A percentile compares a stretch with the other conserved stretches of the same genome.
Conservation (phyloP, 306 rosid genomes). For the Ormosia emarginata region DNA sequence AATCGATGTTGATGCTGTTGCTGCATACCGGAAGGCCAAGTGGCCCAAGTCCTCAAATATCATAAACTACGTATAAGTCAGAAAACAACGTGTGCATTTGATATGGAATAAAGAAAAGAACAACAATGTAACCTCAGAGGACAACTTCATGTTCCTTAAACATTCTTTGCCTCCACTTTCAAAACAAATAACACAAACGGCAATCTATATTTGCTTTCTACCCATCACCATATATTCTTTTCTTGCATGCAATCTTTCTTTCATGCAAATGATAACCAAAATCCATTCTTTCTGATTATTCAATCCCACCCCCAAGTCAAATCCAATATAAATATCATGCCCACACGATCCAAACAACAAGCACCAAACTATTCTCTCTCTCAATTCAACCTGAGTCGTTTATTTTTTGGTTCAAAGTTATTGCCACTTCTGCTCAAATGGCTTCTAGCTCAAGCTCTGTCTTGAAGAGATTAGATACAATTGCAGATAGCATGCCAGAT, state of each 20-base stretch:
- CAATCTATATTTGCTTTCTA: conserved; percentile 27
- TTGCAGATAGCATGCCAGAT: conserved; percentile 73
- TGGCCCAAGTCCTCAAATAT: not conserved
- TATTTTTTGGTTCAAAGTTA: not conserved
- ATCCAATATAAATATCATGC: conserved; percentile 32
- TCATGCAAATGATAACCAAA: conserved; percentile 25
- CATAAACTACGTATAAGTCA: not conserved
- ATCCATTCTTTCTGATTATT: conserved; percentile 36
- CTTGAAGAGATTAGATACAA: conserved; percentile 57
- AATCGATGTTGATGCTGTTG: not conserved
- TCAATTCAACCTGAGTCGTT: not conserved
- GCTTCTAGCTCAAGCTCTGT: conserved; percentile 36
- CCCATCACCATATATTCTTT: conserved; percentile 49
- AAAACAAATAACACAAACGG: conserved; percentile 1
- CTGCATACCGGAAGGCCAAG: no score
- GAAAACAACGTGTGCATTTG: conserved; percentile 17
- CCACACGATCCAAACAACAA: not conserved
- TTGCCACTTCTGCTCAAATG: conserved; percentile 37
- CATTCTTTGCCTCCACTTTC: conserved; percentile 52
- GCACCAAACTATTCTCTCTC: conserved; percentile 7
- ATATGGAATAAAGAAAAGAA: conserved; percentile 55
- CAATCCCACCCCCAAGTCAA: not conserved
- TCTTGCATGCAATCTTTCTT: conserved; percentile 44
- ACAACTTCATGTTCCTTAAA: conserved; percentile 27
- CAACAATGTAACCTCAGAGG: conserved; percentile 9